Conservation (phyloP, 306 rosid genomes). For the Vicia faba region DNA sequence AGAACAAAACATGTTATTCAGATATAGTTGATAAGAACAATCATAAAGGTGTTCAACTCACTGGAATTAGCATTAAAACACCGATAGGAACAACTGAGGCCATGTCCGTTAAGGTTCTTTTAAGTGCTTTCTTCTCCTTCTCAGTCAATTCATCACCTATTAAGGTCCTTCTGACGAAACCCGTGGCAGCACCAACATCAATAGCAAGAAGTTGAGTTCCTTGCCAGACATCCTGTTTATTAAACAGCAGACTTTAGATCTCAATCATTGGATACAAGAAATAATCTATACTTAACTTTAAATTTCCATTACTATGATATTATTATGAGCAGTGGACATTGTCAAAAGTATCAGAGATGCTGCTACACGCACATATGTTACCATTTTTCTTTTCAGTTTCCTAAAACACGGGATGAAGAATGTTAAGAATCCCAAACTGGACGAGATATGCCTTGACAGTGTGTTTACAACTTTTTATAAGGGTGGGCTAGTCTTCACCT, state of each 20-base stretch:
- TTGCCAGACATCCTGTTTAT: slow-evolving; percentile 93
- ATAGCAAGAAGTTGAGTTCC: slow-evolving; percentile 95
- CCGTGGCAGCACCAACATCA: slow-evolving; percentile 78
- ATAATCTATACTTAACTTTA: slow-evolving; percentile 3
- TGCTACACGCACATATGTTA: slow-evolving; percentile 10
- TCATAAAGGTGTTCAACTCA: slow-evolving; percentile 48
- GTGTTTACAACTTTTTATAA: too few relatives aligned
- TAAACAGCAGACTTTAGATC: slow-evolving; percentile 22
- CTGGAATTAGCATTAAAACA: slow-evolving; percentile 94
- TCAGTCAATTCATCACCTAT: slow-evolving; percentile 87
- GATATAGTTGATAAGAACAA: slow-evolving; percentile 29
- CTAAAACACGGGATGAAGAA: not conserved
- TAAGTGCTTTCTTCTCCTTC: slow-evolving; percentile 82
- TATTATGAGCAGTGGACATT: not conserved
- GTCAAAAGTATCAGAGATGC: slow-evolving; percentile 21
- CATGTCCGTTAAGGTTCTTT: slow-evolving; percentile 86
- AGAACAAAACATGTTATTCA: slow-evolving; percentile 13
- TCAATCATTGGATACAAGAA: slow-evolving; percentile 34
- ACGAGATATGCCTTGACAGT: too few relatives aligned
- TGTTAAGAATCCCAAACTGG: too few relatives aligned
- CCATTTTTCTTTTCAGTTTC: not conserved
- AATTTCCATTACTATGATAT: not conserved
- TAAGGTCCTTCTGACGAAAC: slow-evolving; percentile 72
- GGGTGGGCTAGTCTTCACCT: too few relatives aligned
- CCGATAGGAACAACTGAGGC: slow-evolving; percentile 97